phyloP scores from a whole-genome alignment of 768 basidiomycete species.

The Macrocybe gigantea region DNA sequence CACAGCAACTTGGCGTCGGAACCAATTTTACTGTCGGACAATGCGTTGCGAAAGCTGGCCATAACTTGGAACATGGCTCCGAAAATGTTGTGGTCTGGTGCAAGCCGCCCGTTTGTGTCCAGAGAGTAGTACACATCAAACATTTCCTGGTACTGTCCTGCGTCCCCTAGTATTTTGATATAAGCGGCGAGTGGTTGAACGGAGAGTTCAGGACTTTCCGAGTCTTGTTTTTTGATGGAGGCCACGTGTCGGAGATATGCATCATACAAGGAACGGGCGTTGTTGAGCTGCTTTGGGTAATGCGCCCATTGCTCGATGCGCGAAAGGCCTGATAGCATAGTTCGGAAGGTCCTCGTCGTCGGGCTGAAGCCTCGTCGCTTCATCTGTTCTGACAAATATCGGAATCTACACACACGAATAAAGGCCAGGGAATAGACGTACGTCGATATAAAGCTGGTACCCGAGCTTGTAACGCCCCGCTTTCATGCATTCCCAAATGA shows the following conservation, averaged over 20 bases:
- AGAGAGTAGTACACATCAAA: slow-evolving; percentile 74
- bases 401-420: slow-evolving; percentile 4
- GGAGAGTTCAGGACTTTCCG: slow-evolving; percentile 41
- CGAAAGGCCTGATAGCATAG: slow-evolving; percentile 61
- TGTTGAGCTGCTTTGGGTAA: slow-evolving; percentile 54
- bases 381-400: slow-evolving; percentile 47
- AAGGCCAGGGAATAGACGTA: slow-evolving; percentile 22
- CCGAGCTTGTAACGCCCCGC: slow-evolving; percentile 51
- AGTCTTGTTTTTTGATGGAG: slow-evolving; percentile 42
- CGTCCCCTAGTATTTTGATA: slow-evolving; percentile 59
- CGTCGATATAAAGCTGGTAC: slow-evolving; percentile 66
- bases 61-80: slow-evolving; percentile 60
- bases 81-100: slow-evolving; percentile 56
- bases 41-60: slow-evolving; percentile 18
- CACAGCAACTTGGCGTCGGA: slow-evolving; percentile 70
- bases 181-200: slow-evolving; percentile 51
- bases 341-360: slow-evolving; percentile 59
- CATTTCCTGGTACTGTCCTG: slow-evolving; percentile 55
- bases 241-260: slow-evolving; percentile 46
- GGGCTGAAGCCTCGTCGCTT: slow-evolving; percentile 77
- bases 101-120: slow-evolving; percentile 55
- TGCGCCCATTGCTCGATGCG: slow-evolving; percentile 56
- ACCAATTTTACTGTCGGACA: slow-evolving; percentile 36
- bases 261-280: slow-evolving; percentile 57
- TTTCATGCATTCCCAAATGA: slow-evolving; percentile 63